Evolutionary conservation across 139 green algal genomes (phyloP), one percentile per base, ranked within the genome.

Genomic region (Chlorella sp.): DNA sequence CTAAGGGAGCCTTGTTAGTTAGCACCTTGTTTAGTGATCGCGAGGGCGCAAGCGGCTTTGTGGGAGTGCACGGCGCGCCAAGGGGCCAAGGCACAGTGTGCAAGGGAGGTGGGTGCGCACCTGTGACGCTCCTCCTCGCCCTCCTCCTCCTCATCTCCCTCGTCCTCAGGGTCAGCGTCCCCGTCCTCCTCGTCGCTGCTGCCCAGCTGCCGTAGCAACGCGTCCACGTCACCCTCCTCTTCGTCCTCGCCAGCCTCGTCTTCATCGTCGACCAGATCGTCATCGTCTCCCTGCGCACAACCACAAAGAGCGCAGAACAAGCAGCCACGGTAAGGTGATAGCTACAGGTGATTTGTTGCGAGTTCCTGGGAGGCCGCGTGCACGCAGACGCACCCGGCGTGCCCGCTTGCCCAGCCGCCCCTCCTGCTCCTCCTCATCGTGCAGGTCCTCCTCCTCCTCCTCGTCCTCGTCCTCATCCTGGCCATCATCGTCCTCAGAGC

Each of bases 221-320:
- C 77, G 6, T 35, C 70, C 27, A 63, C 67, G 2, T 77, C 80
- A 5, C 81, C 87, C 0, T 80, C 80, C 3, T 75, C 76, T 49
- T 84, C 73, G 1, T 87, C 74, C 5, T 77, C 74, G 10, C 81
- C 80, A 30, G 70, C 72, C 29, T 75, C 71, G 1, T 64, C 72
- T 1, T 70, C 72, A 3, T 71, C 65, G n/a, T 81, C 74, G 1
- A 75, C 81, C n/a, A 83, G 74, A 2, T 86, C 82, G 5, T 73
- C 80, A 31, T 63, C 71, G 24, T 51, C 71, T 2, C 49, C 67
- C 6, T 77, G 4, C n/a, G n/a, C n/a, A n/a, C n/a, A n/a, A n/a
- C n/a, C n/a, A n/a, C n/a, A n/a, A n/a, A n/a, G n/a, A n/a, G n/a
- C n/a, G n/a, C n/a, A n/a, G n/a, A n/a, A n/a, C 22, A 75, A 35